Percentiles rank a stretch among this genome's conserved stretches.
Evolutionary conservation across 2,329 filamentous ascomycete species (phyloP).

Genomic region (Alternaria hordeiaustralica): DNA sequence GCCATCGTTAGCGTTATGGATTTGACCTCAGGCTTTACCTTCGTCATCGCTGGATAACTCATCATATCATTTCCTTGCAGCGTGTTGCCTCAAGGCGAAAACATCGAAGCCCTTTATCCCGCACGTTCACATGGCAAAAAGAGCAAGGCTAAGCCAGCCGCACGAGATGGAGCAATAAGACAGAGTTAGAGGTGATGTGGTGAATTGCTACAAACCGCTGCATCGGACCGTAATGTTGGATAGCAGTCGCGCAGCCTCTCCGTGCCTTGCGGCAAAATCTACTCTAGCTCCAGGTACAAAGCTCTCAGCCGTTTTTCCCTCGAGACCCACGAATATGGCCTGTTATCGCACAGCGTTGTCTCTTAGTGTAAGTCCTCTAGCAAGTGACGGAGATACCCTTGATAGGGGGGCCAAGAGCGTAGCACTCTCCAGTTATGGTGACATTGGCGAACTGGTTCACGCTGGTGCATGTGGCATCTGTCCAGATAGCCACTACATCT

Average conservation of each 20-base stretch:
- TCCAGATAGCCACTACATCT: constrained; percentile 13
- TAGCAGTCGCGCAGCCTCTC: constrained; percentile 1
- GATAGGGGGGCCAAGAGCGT: constrained; percentile 13
- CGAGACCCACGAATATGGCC: neutral
- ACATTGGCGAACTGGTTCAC: constrained; percentile 12
- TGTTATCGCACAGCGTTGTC: neutral
- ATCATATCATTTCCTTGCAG: neutral
- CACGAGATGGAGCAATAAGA: neutral
- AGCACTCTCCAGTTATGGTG: constrained; percentile 1
- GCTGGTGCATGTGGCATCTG: constrained; percentile 7
- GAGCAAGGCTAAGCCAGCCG: neutral
- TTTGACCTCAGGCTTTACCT: too few relatives aligned
- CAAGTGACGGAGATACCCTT: constrained; percentile 16
- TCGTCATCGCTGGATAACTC: neutral
- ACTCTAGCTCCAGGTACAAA: neutral
- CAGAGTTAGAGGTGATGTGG: neutral
- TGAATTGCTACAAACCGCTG: neutral
- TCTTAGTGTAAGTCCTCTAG: constrained; percentile 1
- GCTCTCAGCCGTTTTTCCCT: neutral
- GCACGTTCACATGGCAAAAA: neutral
- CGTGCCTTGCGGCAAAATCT: constrained; percentile 7
- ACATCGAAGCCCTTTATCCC: neutral
- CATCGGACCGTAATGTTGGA: constrained; percentile 7
- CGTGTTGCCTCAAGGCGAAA: neutral
- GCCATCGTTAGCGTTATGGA: too few relatives aligned